A percentile compares a stretch with the other conserved stretches of the same genome.
Evolutionary conservation across 2,329 filamentous ascomycete species (phyloP).

Genomic region (Trichoderma sp.): DNA sequence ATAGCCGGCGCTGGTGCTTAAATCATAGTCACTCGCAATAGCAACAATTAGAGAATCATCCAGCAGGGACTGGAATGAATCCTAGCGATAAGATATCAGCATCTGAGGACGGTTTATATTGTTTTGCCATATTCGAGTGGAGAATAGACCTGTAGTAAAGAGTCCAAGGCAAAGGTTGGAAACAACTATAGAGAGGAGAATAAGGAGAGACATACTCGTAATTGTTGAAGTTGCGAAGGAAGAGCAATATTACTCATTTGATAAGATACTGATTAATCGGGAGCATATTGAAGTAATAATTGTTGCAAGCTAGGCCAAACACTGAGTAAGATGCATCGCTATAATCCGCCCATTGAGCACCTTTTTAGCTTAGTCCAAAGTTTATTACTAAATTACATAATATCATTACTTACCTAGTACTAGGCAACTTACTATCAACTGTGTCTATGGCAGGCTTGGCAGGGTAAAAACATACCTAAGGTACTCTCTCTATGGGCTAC

Average conservation of each 20-base stretch:
- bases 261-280: not conserved
- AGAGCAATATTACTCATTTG: not conserved
- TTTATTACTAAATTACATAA: not conserved
- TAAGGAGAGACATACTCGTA: not conserved
- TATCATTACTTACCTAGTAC: not conserved
- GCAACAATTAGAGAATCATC: slow-evolving; percentile 76
- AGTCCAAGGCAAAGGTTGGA: not conserved
- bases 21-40: slow-evolving; percentile 71
- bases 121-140: not conserved
- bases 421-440: not conserved
- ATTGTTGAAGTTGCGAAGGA: not conserved
- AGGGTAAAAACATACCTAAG: too few relatives aligned
- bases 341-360: not conserved
- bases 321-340: not conserved
- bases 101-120: not conserved
- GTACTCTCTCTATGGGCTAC: too few relatives aligned
- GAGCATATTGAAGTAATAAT: not conserved
- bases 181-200: not conserved
- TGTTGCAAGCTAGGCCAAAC: not conserved
- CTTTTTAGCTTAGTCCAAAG: not conserved
- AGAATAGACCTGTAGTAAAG: not conserved
- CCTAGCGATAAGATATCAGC: slow-evolving; percentile 40
- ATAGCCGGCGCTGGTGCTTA: slow-evolving; percentile 51
- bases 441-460: not conserved
- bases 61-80: slow-evolving; percentile 69